Evolutionary conservation across 1,139 yeast genomes (phyloP).

Genomic region (Yamadazyma sp.): DNA sequence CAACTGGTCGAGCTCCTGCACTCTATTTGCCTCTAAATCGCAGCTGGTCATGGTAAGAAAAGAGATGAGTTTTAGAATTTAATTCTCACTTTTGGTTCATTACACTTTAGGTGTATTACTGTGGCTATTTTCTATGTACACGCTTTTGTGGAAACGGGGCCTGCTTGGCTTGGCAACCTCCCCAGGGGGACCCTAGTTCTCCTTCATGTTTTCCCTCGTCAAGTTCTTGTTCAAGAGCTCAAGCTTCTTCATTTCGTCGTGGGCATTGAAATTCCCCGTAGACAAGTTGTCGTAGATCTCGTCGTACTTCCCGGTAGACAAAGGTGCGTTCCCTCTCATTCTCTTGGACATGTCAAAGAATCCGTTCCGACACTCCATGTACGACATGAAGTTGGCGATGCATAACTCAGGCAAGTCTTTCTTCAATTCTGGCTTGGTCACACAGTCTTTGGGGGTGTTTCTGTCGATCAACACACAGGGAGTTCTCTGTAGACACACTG

Average conservation of each 20-base stretch:
- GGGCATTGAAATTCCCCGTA: constrained; percentile 76
- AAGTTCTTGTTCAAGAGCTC: constrained; percentile 53
- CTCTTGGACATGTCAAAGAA: constrained; percentile 88
- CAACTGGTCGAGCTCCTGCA: constrained; percentile 37
- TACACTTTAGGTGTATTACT: neutral
- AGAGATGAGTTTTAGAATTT: neutral
- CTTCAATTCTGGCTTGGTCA: constrained; percentile 75
- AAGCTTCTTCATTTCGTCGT: constrained; percentile 73
- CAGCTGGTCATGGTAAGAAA: neutral
- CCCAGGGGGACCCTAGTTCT: too few relatives aligned
- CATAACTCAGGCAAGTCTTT: constrained; percentile 85
- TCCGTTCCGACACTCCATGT: constrained; percentile 85
- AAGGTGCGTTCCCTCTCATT: constrained; percentile 90
- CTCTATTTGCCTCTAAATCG: constrained; percentile 35
- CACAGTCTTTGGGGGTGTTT: constrained; percentile 85
- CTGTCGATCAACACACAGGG: constrained; percentile 93
- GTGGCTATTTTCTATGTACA: neutral
- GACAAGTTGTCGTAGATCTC: constrained; percentile 80
- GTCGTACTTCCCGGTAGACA: constrained; percentile 89
- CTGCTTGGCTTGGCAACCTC: too few relatives aligned
- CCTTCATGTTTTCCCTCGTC: constrained; percentile 23
- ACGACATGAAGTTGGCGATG: constrained; percentile 78
- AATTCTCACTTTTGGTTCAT: too few relatives aligned
- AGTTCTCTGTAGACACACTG: constrained; percentile 91
- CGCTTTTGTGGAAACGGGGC: too few relatives aligned